Evolutionary conservation across 345 rosid genomes (phyloP).

Genomic region (Boechera divaricarpa): DNA sequence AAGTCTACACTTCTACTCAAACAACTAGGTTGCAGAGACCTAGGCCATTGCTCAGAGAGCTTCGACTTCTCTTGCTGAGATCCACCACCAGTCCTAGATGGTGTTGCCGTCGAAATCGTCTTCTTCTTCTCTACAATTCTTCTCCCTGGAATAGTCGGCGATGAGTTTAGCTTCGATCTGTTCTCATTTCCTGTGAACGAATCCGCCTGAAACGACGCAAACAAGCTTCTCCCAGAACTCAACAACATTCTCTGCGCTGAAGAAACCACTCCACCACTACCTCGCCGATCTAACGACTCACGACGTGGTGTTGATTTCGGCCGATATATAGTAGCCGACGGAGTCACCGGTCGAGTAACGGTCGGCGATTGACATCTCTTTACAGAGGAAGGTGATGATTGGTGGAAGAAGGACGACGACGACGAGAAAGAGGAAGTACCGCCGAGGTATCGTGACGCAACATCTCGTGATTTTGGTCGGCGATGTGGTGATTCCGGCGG

Average conservation of each 20-base stretch:
- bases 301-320: conserved; percentile 67
- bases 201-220: conserved; percentile 83
- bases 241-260: conserved; percentile 69
- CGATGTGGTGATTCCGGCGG: conserved; percentile 59
- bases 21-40: conserved; percentile 56
- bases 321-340: conserved; percentile 50
- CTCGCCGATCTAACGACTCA: conserved; percentile 52
- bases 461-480: conserved; percentile 70
- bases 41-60: conserved; percentile 76
- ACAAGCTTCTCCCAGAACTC: conserved; percentile 76
- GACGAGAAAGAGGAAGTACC: conserved; percentile 24
- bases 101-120: conserved; percentile 33
- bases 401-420: conserved; percentile 14
- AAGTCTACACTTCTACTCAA: conserved; percentile 71
- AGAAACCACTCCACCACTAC: conserved; percentile 48
- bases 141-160: conserved; percentile 54
- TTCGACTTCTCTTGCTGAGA: conserved; percentile 65
- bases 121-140: conserved; percentile 66
- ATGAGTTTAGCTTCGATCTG: conserved; percentile 62
- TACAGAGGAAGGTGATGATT: conserved; percentile 43
- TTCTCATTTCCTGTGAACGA: conserved; percentile 61
- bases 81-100: conserved; percentile 43
- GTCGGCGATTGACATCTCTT: conserved; percentile 71
- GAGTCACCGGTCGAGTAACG: conserved; percentile 53
- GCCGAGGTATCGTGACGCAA: conserved; percentile 77